phyloP scores from a whole-genome alignment of 345 rosid species.

The Citrus reticulata region DNA sequence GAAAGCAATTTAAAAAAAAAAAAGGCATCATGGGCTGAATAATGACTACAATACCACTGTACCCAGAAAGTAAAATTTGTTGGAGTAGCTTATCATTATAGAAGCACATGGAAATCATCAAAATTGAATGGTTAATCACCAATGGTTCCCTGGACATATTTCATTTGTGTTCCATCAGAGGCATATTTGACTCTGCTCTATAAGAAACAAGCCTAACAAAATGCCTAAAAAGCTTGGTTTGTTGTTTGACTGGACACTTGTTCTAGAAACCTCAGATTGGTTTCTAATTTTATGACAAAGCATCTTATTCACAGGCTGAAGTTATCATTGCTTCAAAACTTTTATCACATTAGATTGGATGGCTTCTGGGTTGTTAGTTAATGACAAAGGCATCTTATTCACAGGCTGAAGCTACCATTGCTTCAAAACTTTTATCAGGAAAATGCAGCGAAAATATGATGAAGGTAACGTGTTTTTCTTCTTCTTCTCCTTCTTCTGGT shows the following conservation, averaged over 20 bases:
- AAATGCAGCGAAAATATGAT: slow-evolving; percentile 48
- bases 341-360: slow-evolving; percentile 22
- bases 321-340: slow-evolving; percentile 58
- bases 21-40: background rate
- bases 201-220: background rate
- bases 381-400: slow-evolving; percentile 6
- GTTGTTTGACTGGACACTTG: background rate
- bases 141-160: background rate
- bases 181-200: background rate
- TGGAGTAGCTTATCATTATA: background rate
- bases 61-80: background rate
- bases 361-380: slow-evolving; percentile 2
- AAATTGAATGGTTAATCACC: background rate
- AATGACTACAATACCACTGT: background rate
- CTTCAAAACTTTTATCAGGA: slow-evolving; percentile 57
- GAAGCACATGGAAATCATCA: background rate
- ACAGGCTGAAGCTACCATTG: slow-evolving; percentile 73
- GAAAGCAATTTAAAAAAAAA: no score
- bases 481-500: background rate
- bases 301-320: slow-evolving; percentile 56
- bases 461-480: slow-evolving; percentile 39
- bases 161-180: background rate
- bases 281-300: background rate
- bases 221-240: background rate
- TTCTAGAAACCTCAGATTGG: background rate